Percentiles rank a stretch among this genome's conserved stretches.
Evolutionary conservation across 2,329 filamentous ascomycete genomes (phyloP).

Genomic region (Sarocladium kiliense): DNA sequence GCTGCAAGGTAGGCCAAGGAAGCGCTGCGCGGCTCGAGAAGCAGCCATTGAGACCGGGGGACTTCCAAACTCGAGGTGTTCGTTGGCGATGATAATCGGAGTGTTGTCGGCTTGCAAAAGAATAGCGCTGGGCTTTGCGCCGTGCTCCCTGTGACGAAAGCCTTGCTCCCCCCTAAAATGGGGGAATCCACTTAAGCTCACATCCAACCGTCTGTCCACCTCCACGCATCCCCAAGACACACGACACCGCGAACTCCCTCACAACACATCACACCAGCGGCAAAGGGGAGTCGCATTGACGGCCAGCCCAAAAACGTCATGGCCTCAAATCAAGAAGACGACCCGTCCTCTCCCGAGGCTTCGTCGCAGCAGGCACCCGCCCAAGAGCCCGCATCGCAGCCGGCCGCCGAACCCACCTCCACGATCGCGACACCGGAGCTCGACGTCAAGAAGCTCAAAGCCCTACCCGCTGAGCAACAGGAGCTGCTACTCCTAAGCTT

Average conservation of each 20-base stretch:
- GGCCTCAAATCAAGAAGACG: conserved; percentile 31
- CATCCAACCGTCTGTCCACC: background rate
- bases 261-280: background rate
- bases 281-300: conserved; percentile 14
- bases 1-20: background rate
- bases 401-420: conserved; percentile 30
- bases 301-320: conserved; percentile 20
- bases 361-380: conserved; percentile 15
- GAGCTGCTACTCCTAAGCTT: conserved; percentile 91
- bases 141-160: background rate
- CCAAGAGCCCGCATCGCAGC: conserved; percentile 19
- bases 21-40: background rate
- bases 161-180: conserved; percentile 4
- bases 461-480: conserved; percentile 89
- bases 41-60: background rate
- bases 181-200: conserved; percentile 1
- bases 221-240: background rate
- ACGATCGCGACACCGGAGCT: conserved; percentile 65
- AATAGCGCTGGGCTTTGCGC: background rate
- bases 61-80: background rate
- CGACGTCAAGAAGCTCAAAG: conserved; percentile 82
- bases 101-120: background rate
- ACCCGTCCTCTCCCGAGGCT: conserved; percentile 19
- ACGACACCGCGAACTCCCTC: conserved; percentile 7
- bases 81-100: background rate